These are phyloP conservation scores for Paramecium sonneborni DNA, from an alignment of 73 alveolate genomes.

Conservation along the genomic window DNA sequence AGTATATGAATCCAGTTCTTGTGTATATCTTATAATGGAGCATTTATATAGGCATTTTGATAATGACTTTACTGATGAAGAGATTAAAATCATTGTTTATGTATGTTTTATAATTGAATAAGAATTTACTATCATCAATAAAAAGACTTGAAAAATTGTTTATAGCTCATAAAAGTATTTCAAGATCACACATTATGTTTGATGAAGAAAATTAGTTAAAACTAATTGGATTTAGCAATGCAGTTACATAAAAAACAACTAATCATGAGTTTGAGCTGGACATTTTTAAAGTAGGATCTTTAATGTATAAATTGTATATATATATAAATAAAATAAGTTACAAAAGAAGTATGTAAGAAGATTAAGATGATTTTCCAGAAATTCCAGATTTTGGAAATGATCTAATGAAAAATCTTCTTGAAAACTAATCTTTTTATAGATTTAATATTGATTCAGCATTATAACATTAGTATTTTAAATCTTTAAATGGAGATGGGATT, in stretches of 20 bases:
- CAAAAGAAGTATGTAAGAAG: background rate
- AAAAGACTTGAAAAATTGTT: background rate
- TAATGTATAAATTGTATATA: background rate
- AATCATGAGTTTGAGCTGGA: conserved; percentile 33
- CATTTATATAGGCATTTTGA: background rate
- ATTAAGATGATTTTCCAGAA: background rate
- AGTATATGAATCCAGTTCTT: background rate
- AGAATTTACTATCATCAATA: background rate
- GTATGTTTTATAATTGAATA: background rate
- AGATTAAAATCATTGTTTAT: background rate
- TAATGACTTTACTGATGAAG: background rate
- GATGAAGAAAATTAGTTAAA: background rate
- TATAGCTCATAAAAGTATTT: background rate
- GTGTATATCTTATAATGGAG: conserved; percentile 1
- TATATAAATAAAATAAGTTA: background rate
- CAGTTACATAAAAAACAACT: background rate
- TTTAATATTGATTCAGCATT: background rate
- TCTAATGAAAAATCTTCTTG: background rate
- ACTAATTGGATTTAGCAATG: background rate
- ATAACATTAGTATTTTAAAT: background rate
- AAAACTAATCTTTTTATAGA: background rate
- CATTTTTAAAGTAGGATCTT: background rate
- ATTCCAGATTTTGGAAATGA: background rate
- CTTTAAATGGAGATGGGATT: background rate
- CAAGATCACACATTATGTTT: background rate